Base-by-base conservation (phyloP, 2,329 filamentous ascomycete genomes). In the Ramularia endophylla region DNA sequence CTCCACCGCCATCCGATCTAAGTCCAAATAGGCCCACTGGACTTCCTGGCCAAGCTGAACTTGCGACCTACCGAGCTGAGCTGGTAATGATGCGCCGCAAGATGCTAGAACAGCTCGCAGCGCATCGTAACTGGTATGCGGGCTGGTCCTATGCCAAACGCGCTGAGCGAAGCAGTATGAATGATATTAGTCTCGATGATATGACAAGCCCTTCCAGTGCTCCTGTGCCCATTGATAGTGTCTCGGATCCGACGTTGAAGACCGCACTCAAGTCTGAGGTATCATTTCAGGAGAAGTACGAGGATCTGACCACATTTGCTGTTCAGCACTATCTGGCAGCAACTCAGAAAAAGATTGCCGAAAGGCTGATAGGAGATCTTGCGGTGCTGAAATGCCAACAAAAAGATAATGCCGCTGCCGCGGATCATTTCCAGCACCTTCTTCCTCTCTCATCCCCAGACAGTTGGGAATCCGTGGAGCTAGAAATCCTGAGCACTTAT, bases 401-500 rank as follows among this genome's bases (percentile, higher is more conserved):
- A 85, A 75, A 77, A 16, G 85, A 97, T 51, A 89, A 81, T 57
- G 71, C 69, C 2, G 75, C 79, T 1, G 89, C 92, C 1, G 81
- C 85, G 0, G 75, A 75, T 1, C 89, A 85, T 56, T 92, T 98
- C 55, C 77, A 83, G 54, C 75, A 81, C 33, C 80, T 92, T 31
- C 83, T 85, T 0, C 81, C 83, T 0, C 85, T 86, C 47, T 95
- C 92, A 53, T 83, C 83, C 0, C 79, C 83, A 42, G 80, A 77
- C 42, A 78, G 81, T 33, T 97, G 92, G 89, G 80, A 76, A 39
- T 69, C 82, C 1, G 71, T 95, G 9, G 88, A 97, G 58, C 70
- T 87, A 3, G 83, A 83, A 1, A 85, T 95, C 75, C 73, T 97
- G 5, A 78, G 86, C 50, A 83, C 95, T 73, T 92, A 95, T 60